A percentile compares a stretch with the other conserved stretches of the same genome.
These are phyloP conservation scores for Fusarium siculi DNA, from an alignment of 2,329 filamentous ascomycete genomes.

Conservation along the genomic window DNA sequence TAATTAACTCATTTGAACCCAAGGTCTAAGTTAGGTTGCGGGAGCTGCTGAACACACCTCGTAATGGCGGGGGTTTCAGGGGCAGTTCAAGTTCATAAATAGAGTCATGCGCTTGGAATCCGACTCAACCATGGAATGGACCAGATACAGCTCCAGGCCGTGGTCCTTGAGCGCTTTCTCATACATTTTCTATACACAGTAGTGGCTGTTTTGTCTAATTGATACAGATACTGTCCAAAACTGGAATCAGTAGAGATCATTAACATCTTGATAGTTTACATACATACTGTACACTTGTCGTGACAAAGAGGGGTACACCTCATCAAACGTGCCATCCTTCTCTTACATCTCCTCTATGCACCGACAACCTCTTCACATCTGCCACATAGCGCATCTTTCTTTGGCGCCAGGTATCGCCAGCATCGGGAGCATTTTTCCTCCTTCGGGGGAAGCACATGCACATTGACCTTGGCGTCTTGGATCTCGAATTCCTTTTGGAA, in stretches of 20 bases:
- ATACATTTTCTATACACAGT: not conserved
- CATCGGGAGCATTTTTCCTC: conserved; percentile 83
- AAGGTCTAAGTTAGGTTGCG: conserved; percentile 15
- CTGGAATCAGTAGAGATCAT: not conserved
- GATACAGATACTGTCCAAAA: conserved; percentile 7
- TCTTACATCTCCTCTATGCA: conserved; percentile 12
- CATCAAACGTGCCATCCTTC: not conserved
- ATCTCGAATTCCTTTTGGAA: conserved; percentile 58
- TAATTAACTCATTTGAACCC: conserved; percentile 11
- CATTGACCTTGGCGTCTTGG: conserved; percentile 50
- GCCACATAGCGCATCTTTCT: conserved; percentile 73
- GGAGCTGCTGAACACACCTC: conserved; percentile 21
- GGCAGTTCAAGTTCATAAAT: conserved; percentile 13
- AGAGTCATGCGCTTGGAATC: conserved; percentile 30
- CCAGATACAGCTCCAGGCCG: not conserved
- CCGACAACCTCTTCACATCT: conserved; percentile 76
- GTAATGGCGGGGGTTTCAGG: conserved; percentile 30
- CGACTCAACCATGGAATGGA: conserved; percentile 12
- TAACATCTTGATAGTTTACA: conserved; percentile 22
- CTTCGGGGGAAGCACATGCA: conserved; percentile 60
- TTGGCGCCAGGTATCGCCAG: conserved; percentile 85
- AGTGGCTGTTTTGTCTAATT: conserved; percentile 17
- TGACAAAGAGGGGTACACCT: conserved; percentile 28
- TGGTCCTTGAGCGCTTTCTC: not conserved
- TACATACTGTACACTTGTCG: conserved; percentile 28